Evolutionary conservation across 2,329 filamentous ascomycete species (phyloP), one percentile per base, ranked within the genome.

Genomic region (Neospermospora avenae): DNA sequence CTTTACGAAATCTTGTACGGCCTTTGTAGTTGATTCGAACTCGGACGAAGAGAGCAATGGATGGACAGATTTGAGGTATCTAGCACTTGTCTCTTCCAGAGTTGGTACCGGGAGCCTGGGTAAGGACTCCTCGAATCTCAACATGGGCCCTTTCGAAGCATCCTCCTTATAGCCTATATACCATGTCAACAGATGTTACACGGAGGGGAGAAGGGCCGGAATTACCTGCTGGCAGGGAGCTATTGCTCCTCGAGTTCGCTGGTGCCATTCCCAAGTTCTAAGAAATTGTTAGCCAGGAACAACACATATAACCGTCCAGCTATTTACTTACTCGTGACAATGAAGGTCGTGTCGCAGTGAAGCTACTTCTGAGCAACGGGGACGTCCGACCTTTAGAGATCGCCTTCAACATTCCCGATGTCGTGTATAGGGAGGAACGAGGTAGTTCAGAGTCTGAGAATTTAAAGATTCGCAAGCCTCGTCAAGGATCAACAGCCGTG

Each of bases 111-210:
- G 90, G 28, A 96, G 81, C 39, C 81, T 82, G 46, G 90, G 90
- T 34, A 96, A 83, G n/a, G 89, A 93, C 39, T 93, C 89, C 74
- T 96, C 89, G 75, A 89, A 96, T 68, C 91, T 85, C 68, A 95
- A 81, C 89, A 91, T 95, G 49, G 85, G 80, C 57, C 89, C 90
- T 74, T 91, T 93, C 70, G 85, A 86, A 70, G 82, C 81, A 75
- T 95, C 90, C 77, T 95, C 91, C 70, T 81, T 84, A 77, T 95
- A 93, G 69, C 87, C 90, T 90, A 70, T 8, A 31, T 39, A 35
- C 24, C 13, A 35, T 53, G 28, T 68, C 34, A 69, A 60, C 56
- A 14, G 20, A 35, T 45, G 54, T 58, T 25, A 39, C 31, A 61
- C 44, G 53, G n/a, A 55, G 18, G 56, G 61, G 61, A 59, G 48